Evolutionary conservation across 768 basidiomycete genomes (phyloP).

Genomic region (Pleurotus cornucopiae): DNA sequence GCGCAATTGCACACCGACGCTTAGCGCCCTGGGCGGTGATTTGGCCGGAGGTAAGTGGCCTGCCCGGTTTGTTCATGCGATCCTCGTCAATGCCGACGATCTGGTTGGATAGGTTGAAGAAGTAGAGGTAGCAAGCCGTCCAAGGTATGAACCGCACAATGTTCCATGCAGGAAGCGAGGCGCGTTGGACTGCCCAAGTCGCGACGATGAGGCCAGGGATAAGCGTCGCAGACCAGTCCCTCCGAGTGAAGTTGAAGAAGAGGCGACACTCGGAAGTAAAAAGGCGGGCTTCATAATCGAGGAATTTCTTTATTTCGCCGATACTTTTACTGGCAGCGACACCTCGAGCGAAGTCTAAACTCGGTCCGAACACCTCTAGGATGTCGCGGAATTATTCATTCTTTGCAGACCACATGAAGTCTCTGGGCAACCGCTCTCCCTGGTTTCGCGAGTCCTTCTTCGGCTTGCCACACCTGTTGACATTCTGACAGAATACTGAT

Average conservation of each 20-base stretch:
- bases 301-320: too few relatives aligned
- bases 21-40: slow-evolving; percentile 14
- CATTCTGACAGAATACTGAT: too few relatives aligned
- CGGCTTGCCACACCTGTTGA: too few relatives aligned
- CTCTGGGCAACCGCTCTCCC: too few relatives aligned
- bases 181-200: slow-evolving; percentile 1
- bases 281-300: too few relatives aligned
- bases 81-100: slow-evolving; percentile 17
- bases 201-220: slow-evolving; percentile 10
- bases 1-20: slow-evolving; percentile 8
- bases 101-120: slow-evolving; percentile 19
- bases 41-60: slow-evolving; percentile 17
- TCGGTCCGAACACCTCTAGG: too few relatives aligned
- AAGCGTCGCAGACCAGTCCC: slow-evolving; percentile 11
- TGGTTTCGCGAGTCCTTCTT: too few relatives aligned
- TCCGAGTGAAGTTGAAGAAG: slow-evolving; percentile 11
- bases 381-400: too few relatives aligned
- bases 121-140: slow-evolving; percentile 12
- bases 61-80: slow-evolving; percentile 19
- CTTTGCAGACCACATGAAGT: too few relatives aligned
- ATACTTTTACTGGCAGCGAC: too few relatives aligned
- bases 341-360: too few relatives aligned
- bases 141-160: slow-evolving; percentile 9
- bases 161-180: not conserved
- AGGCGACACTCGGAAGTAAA: not conserved